phyloP scores from a whole-genome alignment of 2,329 filamentous ascomycete genomes.

The Pseudocercospora eumusae region DNA sequence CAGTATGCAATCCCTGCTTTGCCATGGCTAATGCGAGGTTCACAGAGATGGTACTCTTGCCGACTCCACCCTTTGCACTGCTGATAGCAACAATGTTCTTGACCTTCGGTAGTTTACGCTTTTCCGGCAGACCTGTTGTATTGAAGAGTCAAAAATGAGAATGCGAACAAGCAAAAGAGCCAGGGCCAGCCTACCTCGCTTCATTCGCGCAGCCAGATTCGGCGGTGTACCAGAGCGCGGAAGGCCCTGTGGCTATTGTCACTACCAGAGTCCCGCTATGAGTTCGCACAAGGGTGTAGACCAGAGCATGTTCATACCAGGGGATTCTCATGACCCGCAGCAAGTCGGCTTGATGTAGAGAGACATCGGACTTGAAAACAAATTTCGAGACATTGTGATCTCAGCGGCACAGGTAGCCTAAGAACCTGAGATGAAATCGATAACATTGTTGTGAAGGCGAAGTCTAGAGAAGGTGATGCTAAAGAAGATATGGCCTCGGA shows the following conservation, averaged over 20 bases:
- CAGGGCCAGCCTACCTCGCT: constrained; percentile 57
- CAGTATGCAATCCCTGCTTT: constrained; percentile 74
- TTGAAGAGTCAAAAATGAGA: background rate
- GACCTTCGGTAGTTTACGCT: constrained; percentile 76
- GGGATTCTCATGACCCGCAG: constrained; percentile 75
- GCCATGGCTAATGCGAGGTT: constrained; percentile 89
- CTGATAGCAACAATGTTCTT: constrained; percentile 94
- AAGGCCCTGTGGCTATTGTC: constrained; percentile 64
- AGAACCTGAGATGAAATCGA: constrained; percentile 13
- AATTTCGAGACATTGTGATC: constrained; percentile 11
- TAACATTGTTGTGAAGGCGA: constrained; percentile 10
- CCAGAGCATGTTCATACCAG: constrained; percentile 58
- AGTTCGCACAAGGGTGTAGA: background rate
- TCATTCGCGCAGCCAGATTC: constrained; percentile 67
- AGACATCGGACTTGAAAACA: constrained; percentile 44
- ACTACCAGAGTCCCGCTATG: background rate
- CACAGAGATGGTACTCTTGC: constrained; percentile 92
- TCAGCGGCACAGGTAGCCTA: constrained; percentile 14
- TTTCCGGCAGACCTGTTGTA: constrained; percentile 64
- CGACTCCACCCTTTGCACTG: constrained; percentile 96
- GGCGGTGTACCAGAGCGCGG: constrained; percentile 67
- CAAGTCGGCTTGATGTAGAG: constrained; percentile 55
- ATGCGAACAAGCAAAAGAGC: background rate
- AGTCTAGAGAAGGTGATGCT: background rate
- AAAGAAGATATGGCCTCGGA: background rate